Percentiles rank a stretch among this genome's conserved stretches.
These are phyloP conservation scores for Coprinopsis strossmayeri DNA, from an alignment of 768 basidiomycete species.

Conservation along the genomic window DNA sequence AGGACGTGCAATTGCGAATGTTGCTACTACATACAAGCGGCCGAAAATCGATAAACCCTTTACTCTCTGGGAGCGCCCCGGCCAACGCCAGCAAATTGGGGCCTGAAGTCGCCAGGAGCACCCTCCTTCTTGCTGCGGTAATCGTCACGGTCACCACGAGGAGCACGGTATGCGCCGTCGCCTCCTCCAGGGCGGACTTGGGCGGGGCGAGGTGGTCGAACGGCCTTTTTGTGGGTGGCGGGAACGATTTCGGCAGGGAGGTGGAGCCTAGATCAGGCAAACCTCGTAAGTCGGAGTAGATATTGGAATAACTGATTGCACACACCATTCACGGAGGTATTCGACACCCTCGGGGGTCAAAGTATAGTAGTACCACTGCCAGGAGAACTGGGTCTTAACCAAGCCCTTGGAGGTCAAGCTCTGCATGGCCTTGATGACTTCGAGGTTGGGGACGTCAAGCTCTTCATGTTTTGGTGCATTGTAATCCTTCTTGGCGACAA, in stretches of 20 bases:
- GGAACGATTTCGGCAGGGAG: slow-evolving; percentile 95
- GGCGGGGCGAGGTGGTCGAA: slow-evolving; percentile 80
- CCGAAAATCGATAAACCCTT: slow-evolving; percentile 15
- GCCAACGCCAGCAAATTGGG: slow-evolving; percentile 84
- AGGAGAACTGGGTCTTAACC: slow-evolving; percentile 99
- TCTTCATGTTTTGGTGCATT: slow-evolving; percentile 97
- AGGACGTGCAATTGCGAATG: background rate
- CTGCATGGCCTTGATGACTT: slow-evolving; percentile 68
- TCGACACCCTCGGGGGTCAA: slow-evolving; percentile 97
- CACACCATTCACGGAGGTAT: slow-evolving; percentile 86
- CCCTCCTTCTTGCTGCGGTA: slow-evolving; percentile 91
- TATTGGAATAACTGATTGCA: slow-evolving; percentile 7
- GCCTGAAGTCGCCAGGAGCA: slow-evolving; percentile 84
- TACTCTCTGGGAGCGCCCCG: slow-evolving; percentile 79
- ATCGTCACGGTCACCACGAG: slow-evolving; percentile 82
- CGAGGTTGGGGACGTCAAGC: slow-evolving; percentile 61
- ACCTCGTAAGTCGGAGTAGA: background rate
- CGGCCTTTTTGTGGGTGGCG: slow-evolving; percentile 94
- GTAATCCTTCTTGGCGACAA: slow-evolving; percentile 99
- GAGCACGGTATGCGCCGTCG: slow-evolving; percentile 80
- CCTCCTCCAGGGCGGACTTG: slow-evolving; percentile 65
- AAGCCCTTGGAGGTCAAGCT: slow-evolving; percentile 69
- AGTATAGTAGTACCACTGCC: slow-evolving; percentile 99
- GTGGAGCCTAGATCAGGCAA: slow-evolving; percentile 64
- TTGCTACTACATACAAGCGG: slow-evolving; percentile 1